Conservation (phyloP, 768 basidiomycete genomes). For the Crucibulum laeve region DNA sequence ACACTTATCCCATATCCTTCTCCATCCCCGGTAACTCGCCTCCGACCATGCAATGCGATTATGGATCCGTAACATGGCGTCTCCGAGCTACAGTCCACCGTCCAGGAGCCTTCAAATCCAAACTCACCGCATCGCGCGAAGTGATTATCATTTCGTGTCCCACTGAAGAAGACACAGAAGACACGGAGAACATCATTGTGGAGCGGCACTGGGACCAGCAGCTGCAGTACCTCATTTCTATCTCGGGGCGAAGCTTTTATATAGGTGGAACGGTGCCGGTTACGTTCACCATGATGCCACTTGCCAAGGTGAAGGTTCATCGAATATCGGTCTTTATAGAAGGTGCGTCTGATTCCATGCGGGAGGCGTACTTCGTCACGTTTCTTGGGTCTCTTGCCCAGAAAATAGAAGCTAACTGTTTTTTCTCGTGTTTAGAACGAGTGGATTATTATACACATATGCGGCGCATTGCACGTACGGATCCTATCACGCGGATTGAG, state of each 20-base stretch:
- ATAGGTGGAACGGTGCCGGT: constrained; percentile 83
- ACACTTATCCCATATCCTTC: constrained; percentile 93
- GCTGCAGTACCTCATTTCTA: constrained; percentile 72
- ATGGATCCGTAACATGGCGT: constrained; percentile 74
- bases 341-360: too few species aligned
- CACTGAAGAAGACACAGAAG: constrained; percentile 83
- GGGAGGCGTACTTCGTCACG: too few species aligned
- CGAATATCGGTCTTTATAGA: constrained; percentile 72
- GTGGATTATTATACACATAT: constrained; percentile 75
- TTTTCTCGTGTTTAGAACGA: constrained; percentile 48
- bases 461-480: constrained; percentile 64
- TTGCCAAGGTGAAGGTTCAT: constrained; percentile 80
- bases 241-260: constrained; percentile 72
- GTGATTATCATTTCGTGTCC: constrained; percentile 75
- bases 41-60: constrained; percentile 69
- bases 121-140: constrained; percentile 64
- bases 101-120: constrained; percentile 74
- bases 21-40: constrained; percentile 76
- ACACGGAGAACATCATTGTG: constrained; percentile 73
- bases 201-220: constrained; percentile 91
- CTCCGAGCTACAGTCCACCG: constrained; percentile 82
- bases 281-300: constrained; percentile 75
- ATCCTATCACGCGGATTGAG: constrained; percentile 54
- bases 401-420: neutral
- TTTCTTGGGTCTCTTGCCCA: neutral